phyloP scores from a whole-genome alignment of 441 rosid species.

The Cnidoscolus chayamansa region DNA sequence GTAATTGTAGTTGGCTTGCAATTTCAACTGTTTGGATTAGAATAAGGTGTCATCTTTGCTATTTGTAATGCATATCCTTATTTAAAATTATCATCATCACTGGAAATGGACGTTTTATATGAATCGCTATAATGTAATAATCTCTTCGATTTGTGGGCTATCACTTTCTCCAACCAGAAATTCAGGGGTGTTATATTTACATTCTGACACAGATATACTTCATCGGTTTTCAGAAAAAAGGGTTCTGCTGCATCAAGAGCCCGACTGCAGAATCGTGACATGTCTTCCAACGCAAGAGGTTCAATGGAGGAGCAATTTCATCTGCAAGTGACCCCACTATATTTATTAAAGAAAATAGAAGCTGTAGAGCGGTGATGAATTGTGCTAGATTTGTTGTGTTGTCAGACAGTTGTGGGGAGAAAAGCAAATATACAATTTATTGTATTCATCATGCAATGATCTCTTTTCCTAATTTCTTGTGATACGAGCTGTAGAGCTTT shows the following conservation, averaged over 20 bases:
- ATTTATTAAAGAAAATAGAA: constrained; percentile 42
- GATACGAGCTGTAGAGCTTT: constrained; percentile 36
- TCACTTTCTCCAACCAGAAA: background rate
- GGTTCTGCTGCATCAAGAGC: constrained; percentile 85
- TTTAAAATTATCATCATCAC: background rate
- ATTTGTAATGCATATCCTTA: background rate
- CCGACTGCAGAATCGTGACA: constrained; percentile 68
- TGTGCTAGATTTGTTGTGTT: constrained; percentile 44
- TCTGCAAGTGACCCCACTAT: constrained; percentile 33
- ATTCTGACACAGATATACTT: constrained; percentile 4
- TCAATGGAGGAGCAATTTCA: constrained; percentile 27
- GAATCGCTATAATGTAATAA: background rate
- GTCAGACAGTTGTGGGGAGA: constrained; percentile 49
- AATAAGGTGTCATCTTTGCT: background rate
- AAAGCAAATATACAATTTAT: constrained; percentile 29
- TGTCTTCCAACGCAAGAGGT: constrained; percentile 23
- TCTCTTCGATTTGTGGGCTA: background rate
- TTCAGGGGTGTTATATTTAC: background rate
- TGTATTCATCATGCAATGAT: constrained; percentile 53
- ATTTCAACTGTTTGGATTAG: background rate
- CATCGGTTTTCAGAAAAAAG: constrained; percentile 55
- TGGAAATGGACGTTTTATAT: background rate
- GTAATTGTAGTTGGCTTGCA: background rate
- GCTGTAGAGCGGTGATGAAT: constrained; percentile 42
- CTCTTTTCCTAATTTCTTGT: constrained; percentile 27